Evolutionary conservation across 2,329 filamentous ascomycete genomes (phyloP).

Genomic region (Botrytis porri): DNA sequence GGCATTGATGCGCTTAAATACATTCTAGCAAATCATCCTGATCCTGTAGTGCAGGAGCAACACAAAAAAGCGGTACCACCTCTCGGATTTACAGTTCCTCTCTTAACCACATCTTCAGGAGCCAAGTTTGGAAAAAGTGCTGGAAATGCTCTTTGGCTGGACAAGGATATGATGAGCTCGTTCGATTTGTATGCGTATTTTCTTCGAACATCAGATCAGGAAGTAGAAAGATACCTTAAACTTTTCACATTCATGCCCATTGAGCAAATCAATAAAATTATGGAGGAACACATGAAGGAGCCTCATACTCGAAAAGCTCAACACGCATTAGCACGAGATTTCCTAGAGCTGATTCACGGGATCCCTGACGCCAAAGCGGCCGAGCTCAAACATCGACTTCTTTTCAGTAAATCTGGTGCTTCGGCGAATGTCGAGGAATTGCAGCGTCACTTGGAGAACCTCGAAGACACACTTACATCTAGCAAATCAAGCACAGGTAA

Average conservation of each 20-base stretch:
- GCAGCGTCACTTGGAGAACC: neutral
- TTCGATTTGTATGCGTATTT: conserved; percentile 94
- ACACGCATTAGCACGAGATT: conserved; percentile 77
- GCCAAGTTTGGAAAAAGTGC: conserved; percentile 93
- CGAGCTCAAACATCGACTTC: conserved; percentile 52
- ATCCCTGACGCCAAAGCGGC: conserved; percentile 59
- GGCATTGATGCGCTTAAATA: conserved; percentile 83
- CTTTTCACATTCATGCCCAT: conserved; percentile 87
- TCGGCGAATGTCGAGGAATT: conserved; percentile 25
- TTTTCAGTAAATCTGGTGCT: conserved; percentile 40
- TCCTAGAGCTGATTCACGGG: conserved; percentile 78
- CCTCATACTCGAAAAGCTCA: conserved; percentile 75
- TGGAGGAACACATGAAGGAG: conserved; percentile 64
- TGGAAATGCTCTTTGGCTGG: conserved; percentile 92
- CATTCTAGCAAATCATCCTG: conserved; percentile 58
- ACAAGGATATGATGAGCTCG: conserved; percentile 71
- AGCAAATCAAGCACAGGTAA: neutral
- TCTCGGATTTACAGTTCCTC: conserved; percentile 84
- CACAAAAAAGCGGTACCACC: conserved; percentile 48
- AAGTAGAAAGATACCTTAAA: conserved; percentile 78
- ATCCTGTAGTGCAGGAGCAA: conserved; percentile 45
- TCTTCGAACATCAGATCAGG: conserved; percentile 73
- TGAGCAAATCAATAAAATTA: conserved; percentile 61
- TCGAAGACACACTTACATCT: neutral
- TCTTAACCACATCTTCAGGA: conserved; percentile 81